phyloP scores from a whole-genome alignment of 2,329 filamentous ascomycete genomes.

The Ophiocordyceps camponoti-floridani region DNA sequence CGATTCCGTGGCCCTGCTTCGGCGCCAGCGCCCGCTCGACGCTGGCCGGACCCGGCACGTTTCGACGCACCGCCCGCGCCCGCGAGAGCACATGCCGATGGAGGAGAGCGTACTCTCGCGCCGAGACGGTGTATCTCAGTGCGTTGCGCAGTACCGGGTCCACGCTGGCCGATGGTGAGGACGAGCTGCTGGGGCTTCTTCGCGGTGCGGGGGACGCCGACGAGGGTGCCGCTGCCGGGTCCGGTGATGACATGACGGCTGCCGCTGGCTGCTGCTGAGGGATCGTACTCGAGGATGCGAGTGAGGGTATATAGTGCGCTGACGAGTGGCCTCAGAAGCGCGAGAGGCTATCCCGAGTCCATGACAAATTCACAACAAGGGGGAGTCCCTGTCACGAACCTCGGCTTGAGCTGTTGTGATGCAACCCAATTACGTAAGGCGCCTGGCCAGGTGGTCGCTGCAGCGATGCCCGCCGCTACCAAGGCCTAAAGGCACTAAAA shows the following conservation, averaged over 20 bases:
- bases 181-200: neutral
- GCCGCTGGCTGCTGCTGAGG: neutral
- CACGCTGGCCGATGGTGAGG: conserved; percentile 6
- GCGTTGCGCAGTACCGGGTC: conserved; percentile 72
- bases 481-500: no score
- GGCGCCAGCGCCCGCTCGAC: conserved; percentile 25
- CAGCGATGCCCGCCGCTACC: no score
- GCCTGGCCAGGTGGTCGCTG: no score
- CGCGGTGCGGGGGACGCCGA: conserved; percentile 1
- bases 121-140: conserved; percentile 69
- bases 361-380: no score
- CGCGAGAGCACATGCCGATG: conserved; percentile 70
- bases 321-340: no score
- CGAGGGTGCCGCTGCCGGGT: neutral
- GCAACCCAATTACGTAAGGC: no score
- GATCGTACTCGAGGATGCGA: no score
- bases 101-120: conserved; percentile 69
- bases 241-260: neutral
- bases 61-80: conserved; percentile 37
- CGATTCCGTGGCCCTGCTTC: conserved; percentile 10
- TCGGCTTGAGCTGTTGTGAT: no score
- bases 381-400: no score
- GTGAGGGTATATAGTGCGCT: no score
- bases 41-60: conserved; percentile 34
- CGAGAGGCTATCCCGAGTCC: no score